A percentile compares a stretch with the other conserved stretches of the same genome.
Conservation (phyloP, 371 early-diverging fungal species). For the Mucor plumbeus region DNA sequence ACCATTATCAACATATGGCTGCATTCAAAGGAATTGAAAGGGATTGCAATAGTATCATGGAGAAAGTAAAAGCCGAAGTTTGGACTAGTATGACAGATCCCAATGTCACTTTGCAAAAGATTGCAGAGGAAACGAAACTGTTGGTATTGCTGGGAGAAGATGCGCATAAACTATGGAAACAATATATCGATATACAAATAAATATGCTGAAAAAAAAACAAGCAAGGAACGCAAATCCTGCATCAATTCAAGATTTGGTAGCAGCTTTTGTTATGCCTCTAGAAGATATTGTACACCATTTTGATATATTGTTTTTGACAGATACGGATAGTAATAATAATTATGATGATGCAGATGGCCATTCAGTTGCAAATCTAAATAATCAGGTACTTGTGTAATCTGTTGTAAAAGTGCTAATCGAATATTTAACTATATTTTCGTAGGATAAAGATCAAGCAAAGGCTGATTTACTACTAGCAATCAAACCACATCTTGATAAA, state of each 20-base stretch:
- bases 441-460: conserved; percentile 33
- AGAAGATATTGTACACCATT: conserved; percentile 35
- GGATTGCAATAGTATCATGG: conserved; percentile 79
- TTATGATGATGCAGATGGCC: conserved; percentile 1
- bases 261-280: conserved; percentile 26
- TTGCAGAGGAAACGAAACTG: conserved; percentile 62
- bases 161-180: conserved; percentile 44
- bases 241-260: conserved; percentile 22
- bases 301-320: conserved; percentile 29
- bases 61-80: conserved; percentile 64
- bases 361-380: not conserved
- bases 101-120: conserved; percentile 33
- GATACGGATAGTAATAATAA: not conserved
- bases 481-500: conserved; percentile 26
- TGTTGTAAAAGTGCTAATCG: not conserved
- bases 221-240: not conserved
- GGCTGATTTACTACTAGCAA: conserved; percentile 24
- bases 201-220: conserved; percentile 24
- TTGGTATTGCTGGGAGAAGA: conserved; percentile 65
- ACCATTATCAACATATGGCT: conserved; percentile 75
- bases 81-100: conserved; percentile 36
- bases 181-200: conserved; percentile 49
- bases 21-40: conserved; percentile 78
- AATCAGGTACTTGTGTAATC: not conserved
- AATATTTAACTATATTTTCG: not conserved